phyloP scores from a whole-genome alignment of 2,329 filamentous ascomycete genomes.

The Ustilaginoidea virens region DNA sequence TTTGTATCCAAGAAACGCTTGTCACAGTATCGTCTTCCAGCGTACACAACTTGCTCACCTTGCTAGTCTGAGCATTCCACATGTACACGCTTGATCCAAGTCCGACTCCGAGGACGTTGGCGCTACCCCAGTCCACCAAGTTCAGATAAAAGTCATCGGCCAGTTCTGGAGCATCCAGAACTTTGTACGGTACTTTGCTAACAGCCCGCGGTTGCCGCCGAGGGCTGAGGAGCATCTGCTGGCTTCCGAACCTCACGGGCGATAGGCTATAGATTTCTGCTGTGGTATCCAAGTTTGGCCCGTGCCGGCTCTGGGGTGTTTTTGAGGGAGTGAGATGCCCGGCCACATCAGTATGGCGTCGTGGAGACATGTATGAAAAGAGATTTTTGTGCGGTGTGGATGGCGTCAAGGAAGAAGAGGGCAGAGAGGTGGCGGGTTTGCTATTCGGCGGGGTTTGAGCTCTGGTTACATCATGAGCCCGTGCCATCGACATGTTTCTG shows the following conservation, averaged over 20 bases:
- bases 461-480: conserved; percentile 48
- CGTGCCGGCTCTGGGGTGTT: conserved; percentile 77
- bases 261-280: conserved; percentile 94
- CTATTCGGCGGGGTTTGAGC: conserved; percentile 70
- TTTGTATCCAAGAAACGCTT: conserved; percentile 96
- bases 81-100: conserved; percentile 90
- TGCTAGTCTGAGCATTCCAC: conserved; percentile 88
- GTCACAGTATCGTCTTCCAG: conserved; percentile 88
- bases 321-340: conserved; percentile 80
- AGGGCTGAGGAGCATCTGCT: conserved; percentile 83
- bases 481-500: conserved; percentile 33
- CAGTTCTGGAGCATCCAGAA: conserved; percentile 87
- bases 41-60: conserved; percentile 88
- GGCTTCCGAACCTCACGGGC: conserved; percentile 81
- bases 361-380: conserved; percentile 76
- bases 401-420: conserved; percentile 64
- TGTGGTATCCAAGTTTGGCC: conserved; percentile 73
- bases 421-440: conserved; percentile 42
- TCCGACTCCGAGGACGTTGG: conserved; percentile 85
- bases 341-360: conserved; percentile 50
- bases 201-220: conserved; percentile 79
- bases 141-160: conserved; percentile 98
- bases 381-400: conserved; percentile 96
- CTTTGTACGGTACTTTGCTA: conserved; percentile 95
- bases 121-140: conserved; percentile 92